phyloP scores from a whole-genome alignment of 2,329 filamentous ascomycete species.

The Trichoderma semiorbis region DNA sequence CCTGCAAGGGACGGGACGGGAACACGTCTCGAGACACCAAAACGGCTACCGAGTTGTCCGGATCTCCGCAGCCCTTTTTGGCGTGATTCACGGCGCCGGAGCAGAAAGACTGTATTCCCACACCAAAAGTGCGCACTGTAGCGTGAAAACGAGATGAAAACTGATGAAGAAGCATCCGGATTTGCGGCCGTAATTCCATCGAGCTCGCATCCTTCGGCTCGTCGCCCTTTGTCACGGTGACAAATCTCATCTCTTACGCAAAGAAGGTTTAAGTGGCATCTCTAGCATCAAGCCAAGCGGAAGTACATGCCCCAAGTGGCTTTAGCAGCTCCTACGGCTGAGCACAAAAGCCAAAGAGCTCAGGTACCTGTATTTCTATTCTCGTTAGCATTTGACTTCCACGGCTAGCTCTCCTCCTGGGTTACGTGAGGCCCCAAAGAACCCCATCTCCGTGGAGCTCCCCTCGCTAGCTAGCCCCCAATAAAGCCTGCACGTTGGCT shows the following conservation, averaged over 20 bases:
- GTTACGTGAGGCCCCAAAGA: neutral
- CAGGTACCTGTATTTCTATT: neutral
- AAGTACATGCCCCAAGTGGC: neutral
- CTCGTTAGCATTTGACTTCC: neutral
- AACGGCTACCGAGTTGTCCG: neutral
- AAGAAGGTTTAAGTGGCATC: neutral
- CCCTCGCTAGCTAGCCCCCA: neutral
- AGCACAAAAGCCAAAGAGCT: neutral
- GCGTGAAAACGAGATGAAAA: neutral
- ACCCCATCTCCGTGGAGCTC: neutral
- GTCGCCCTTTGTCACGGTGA: conserved; percentile 13
- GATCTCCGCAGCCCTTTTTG: neutral
- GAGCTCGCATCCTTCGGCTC: conserved; percentile 3
- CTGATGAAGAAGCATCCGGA: neutral
- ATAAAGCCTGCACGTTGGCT: conserved; percentile 13
- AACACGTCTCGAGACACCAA: neutral
- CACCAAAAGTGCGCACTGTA: neutral
- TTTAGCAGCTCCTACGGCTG: neutral
- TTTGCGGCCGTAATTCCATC: neutral
- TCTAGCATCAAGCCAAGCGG: neutral
- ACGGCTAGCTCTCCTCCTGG: neutral
- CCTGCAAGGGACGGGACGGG: neutral
- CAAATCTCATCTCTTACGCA: neutral
- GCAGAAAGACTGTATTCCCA: neutral
- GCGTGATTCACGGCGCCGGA: neutral